Conservation (phyloP, 441 rosid species). For the Populus hybrid region DNA sequence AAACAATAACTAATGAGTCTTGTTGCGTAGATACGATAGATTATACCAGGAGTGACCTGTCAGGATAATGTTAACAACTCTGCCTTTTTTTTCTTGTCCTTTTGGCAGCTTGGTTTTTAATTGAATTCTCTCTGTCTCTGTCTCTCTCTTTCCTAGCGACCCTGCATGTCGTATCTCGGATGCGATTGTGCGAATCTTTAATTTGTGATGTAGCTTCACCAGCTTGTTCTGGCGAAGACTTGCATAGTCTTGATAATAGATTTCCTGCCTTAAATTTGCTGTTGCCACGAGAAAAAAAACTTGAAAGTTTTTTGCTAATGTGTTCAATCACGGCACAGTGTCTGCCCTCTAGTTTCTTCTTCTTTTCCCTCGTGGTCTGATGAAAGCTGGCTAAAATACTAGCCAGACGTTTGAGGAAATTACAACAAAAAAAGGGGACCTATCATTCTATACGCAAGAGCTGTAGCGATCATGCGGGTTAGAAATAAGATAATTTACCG, state of each 20-base stretch:
- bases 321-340: no score
- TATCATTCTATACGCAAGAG: no score
- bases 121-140: neutral
- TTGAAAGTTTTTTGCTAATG: no score
- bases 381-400: no score
- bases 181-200: neutral
- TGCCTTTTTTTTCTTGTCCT: neutral
- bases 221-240: neutral
- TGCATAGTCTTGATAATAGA: neutral
- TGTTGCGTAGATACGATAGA: neutral
- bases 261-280: neutral
- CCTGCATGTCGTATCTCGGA: neutral
- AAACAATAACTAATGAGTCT: neutral
- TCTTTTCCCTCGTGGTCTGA: no score
- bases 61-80: slow-evolving; percentile 18
- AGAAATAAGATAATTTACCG: no score
- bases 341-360: no score
- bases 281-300: neutral
- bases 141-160: neutral
- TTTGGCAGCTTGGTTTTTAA: neutral
- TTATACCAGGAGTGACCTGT: neutral
- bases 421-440: no score
- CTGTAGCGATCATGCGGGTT: no score
- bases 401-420: no score
- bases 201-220: neutral